Evolutionary conservation across 345 rosid species (phyloP), one percentile per base, ranked within the genome.

Genomic region (Camelina sativa): DNA sequence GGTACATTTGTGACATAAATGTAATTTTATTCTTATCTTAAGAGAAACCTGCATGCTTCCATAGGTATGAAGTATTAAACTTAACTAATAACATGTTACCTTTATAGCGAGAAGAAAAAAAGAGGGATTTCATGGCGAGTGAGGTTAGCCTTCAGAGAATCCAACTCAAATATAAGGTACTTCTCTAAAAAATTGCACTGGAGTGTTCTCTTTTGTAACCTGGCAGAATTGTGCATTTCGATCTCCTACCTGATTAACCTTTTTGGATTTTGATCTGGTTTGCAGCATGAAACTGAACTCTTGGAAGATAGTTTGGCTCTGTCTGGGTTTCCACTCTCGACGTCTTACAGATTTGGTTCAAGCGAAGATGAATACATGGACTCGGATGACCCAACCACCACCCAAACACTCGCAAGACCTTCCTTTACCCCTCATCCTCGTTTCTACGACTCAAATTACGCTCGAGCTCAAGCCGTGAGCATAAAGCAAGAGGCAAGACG

Each of bases 301-400:
- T 85, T 88, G 22, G 97, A 91, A 34, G 96, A 90, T 59, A 84
- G 90, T 82, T 77, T 88, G 79, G 84, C 79, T 38, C 69, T 85
- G 74, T 88, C 84, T 56, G 97, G 90, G 37, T 89, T 83, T 79
- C 82, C 82, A 70, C 82, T 84, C 19, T 79, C 90, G 15, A 35
- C 78, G 58, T 64, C 92, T 57, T 79, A 79, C 75, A 91, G 79
- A 82, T 87, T 83, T 67, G 96, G 73, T 50, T 91, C 92, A 32
- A 89, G 93, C 72, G 97, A 90, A 75, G 96, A 90, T 76, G 98
- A 94, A 71, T 83, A 80, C 37, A 65, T 88, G 78, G 97, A 94
- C 80, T 94, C 95, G 7, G 98, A 90, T 78, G 97, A 90, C 61
- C 82, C 79, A 72, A 81, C 86, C 62, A 87, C 67, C 78, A 82